Base-by-base conservation (phyloP, 768 basidiomycete species). In the Pisolithus microcarpus region DNA sequence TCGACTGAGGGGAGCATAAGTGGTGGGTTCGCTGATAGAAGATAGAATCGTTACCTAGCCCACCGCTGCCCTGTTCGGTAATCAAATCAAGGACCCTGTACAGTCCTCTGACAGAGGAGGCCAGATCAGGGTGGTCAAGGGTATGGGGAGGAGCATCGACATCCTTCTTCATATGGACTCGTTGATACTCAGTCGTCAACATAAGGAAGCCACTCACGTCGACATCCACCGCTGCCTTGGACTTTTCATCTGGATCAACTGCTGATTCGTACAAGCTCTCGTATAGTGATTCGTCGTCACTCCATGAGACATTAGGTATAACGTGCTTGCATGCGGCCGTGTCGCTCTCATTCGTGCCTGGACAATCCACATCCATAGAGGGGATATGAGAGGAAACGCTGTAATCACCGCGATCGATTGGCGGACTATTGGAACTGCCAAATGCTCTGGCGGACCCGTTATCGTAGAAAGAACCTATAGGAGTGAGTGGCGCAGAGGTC, bases 61-160 rank as follows among this genome's bases (percentile, higher is more conserved):
- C 78, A 4, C 75, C 72, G 34, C 71, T 78, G 1, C 73, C 73
- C 43, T 71, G 65, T 52, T 82, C 81, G 10, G 63, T 71, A 53
- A 80, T 74, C 13, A 82, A 65, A 46, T 81, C 79, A 5, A 81
- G 65, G 31, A 82, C 68, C 6, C 77, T 71, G 61, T 74, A 79
- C 67, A 80, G 66, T n/a, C 74, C 76, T 43, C 65, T 63, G 56
- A 81, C 65, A 4, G 58, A 68, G 49, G 46, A 48, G 8, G 52
- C 54, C 46, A 67, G 43, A 28, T 69, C 67, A 15, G 44, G 30
- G 37, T 43, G 54, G 34, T 62, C 55, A 21, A 30, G 36, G 11
- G 11, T 11, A 19, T 49, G 36, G 13, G 23, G 23, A 31, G 11
- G 18, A 18, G 7, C 45, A n/a, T 43, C 37, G n/a, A 34, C 47